These are phyloP conservation scores for Lentinus brumalis DNA, from an alignment of 768 basidiomycete genomes.

Conservation along the genomic window DNA sequence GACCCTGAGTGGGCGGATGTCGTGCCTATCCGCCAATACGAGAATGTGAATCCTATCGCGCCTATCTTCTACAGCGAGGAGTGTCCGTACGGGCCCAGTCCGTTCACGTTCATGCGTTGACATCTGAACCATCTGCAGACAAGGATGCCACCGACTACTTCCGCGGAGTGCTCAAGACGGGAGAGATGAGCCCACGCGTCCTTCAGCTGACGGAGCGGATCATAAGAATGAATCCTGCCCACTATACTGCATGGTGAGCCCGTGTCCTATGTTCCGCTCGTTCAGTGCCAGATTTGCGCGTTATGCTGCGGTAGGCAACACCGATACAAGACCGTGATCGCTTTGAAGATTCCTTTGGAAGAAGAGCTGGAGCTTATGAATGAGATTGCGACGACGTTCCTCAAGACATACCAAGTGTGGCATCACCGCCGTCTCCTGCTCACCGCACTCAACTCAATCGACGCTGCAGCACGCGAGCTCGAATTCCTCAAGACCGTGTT, in stretches of 20 bases:
- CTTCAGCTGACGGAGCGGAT: slow-evolving; percentile 87
- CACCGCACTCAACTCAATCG: slow-evolving; percentile 43
- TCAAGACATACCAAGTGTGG: slow-evolving; percentile 99
- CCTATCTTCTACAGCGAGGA: slow-evolving; percentile 90
- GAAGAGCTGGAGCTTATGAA: slow-evolving; percentile 85
- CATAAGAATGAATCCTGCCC: slow-evolving; percentile 91
- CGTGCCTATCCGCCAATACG: slow-evolving; percentile 77
- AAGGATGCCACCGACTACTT: slow-evolving; percentile 93
- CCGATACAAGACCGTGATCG: slow-evolving; percentile 83
- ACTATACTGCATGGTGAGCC: slow-evolving; percentile 92
- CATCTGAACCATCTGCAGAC: slow-evolving; percentile 49
- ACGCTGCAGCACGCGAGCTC: slow-evolving; percentile 59
- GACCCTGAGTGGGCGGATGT: slow-evolving; percentile 82
- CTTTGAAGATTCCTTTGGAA: slow-evolving; percentile 66
- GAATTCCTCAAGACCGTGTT: slow-evolving; percentile 76
- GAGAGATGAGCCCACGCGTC: slow-evolving; percentile 80
- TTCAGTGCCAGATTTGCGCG: background rate
- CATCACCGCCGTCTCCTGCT: slow-evolving; percentile 84
- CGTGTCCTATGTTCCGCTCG: background rate
- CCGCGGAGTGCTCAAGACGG: slow-evolving; percentile 74
- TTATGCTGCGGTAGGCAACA: slow-evolving; percentile 74
- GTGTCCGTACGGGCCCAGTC: slow-evolving; percentile 46
- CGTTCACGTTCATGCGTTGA: slow-evolving; percentile 11
- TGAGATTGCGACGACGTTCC: slow-evolving; percentile 75
- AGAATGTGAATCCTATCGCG: slow-evolving; percentile 75